These are phyloP conservation scores for Diaporthe citrichinensis DNA, from an alignment of 2,329 filamentous ascomycete genomes.

Conservation along the genomic window DNA sequence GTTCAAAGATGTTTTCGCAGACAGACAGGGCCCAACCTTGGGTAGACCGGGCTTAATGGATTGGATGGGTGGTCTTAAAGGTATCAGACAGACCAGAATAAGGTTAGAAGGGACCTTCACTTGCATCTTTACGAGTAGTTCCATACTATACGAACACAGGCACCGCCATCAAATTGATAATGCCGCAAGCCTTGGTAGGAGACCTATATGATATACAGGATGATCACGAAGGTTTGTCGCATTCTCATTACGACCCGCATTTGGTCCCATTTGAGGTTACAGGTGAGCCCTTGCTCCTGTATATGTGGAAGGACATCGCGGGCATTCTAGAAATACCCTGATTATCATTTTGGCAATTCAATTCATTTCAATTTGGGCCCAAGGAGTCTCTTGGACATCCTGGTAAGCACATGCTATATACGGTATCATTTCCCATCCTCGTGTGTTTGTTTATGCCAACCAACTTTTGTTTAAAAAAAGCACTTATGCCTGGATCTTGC, in stretches of 20 bases:
- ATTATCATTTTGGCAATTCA: neutral
- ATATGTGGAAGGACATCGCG: neutral
- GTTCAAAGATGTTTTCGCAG: neutral
- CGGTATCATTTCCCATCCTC: conserved; percentile 35
- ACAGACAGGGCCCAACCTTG: neutral
- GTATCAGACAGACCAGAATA: neutral
- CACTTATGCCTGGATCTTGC: conserved; percentile 77
- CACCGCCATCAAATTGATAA: neutral
- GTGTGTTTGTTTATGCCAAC: conserved; percentile 12
- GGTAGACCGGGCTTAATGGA: neutral
- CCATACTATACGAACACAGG: neutral
- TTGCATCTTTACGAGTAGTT: neutral
- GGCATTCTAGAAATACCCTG: no score
- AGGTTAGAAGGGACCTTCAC: neutral
- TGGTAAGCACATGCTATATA: conserved; percentile 31
- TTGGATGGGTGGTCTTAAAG: neutral
- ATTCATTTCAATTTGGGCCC: conserved; percentile 6
- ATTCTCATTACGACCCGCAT: neutral
- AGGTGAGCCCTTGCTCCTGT: neutral
- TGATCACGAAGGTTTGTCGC: neutral
- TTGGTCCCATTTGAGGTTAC: neutral
- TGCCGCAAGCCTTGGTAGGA: no score
- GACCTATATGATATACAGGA: neutral
- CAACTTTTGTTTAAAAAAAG: conserved; percentile 5
- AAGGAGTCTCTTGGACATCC: neutral